These are phyloP conservation scores for Protomyces gravidus DNA, from an alignment of 1,139 yeast genomes.

Conservation along the genomic window DNA sequence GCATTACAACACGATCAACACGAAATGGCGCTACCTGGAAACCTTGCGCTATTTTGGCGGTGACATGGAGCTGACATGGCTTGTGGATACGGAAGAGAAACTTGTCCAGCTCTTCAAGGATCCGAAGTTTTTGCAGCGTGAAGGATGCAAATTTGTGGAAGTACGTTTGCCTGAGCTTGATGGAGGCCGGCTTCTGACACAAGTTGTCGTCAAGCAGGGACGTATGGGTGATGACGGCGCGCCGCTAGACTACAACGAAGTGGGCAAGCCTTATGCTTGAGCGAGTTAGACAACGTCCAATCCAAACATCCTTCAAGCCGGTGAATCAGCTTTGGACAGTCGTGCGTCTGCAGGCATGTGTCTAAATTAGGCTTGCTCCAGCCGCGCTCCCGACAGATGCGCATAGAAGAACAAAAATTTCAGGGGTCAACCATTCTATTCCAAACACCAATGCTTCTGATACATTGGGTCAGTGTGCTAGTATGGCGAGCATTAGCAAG, in stretches of 20 bases:
- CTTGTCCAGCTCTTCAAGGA: constrained; percentile 3
- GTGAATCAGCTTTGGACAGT: too few species aligned
- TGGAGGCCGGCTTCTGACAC: constrained; percentile 7
- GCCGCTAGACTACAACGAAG: constrained; percentile 2
- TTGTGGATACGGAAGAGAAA: background rate
- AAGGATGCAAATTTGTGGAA: constrained; percentile 4
- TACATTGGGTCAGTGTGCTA: background rate
- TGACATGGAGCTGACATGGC: background rate
- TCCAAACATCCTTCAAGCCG: too few species aligned
- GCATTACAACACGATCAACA: constrained; percentile 72
- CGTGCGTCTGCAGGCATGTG: too few species aligned
- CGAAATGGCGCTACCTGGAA: constrained; percentile 71
- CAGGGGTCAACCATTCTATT: background rate
- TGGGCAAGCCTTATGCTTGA: constrained; percentile 1
- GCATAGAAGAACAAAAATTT: too few species aligned
- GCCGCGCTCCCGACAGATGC: too few species aligned
- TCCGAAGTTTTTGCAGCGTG: background rate
- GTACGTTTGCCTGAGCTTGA: constrained; percentile 1
- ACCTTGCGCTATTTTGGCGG: constrained; percentile 61
- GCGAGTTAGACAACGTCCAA: too few species aligned
- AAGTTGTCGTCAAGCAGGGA: background rate
- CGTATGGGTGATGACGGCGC: background rate
- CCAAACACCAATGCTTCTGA: background rate
- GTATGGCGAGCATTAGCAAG: background rate
- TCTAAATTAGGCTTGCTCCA: too few species aligned